These are phyloP conservation scores for Amyloporia xantha DNA, from an alignment of 768 basidiomycete species.

Conservation along the genomic window DNA sequence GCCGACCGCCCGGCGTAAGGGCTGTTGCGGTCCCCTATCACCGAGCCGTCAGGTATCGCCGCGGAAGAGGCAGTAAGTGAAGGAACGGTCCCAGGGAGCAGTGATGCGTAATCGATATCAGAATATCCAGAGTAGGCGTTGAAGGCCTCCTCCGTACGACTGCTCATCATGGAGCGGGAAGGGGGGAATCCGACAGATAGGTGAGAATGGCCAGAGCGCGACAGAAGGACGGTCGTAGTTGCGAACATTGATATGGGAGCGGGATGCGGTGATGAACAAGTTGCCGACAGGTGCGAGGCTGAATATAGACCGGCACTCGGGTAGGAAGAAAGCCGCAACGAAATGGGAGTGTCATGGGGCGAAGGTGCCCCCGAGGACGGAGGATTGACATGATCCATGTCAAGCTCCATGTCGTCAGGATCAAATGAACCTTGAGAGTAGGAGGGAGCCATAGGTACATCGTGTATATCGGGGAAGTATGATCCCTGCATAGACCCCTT, in stretches of 20 bases:
- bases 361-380: conserved; percentile 31
- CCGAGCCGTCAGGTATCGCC: conserved; percentile 10
- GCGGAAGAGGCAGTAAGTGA: conserved; percentile 9
- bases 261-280: conserved; percentile 19
- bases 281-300: conserved; percentile 25
- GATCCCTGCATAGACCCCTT: conserved; percentile 11
- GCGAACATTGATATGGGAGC: conserved; percentile 44
- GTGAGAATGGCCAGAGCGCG: conserved; percentile 30
- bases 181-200: conserved; percentile 29
- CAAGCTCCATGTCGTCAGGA: conserved; percentile 79
- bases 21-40: conserved; percentile 21
- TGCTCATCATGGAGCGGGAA: conserved; percentile 25
- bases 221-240: conserved; percentile 47
- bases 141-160: conserved; percentile 46
- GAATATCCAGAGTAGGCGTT: conserved; percentile 63
- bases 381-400: conserved; percentile 40
- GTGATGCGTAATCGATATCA: conserved; percentile 57
- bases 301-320: conserved; percentile 19
- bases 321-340: conserved; percentile 34
- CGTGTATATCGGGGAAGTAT: conserved; percentile 19
- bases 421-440: conserved; percentile 47
- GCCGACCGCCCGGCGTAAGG: conserved; percentile 29
- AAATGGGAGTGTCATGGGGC: conserved; percentile 39
- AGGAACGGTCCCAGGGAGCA: conserved; percentile 52
- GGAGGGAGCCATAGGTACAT: conserved; percentile 9